These are phyloP conservation scores for Suillus ampliporus DNA, from an alignment of 768 basidiomycete genomes.

Conservation along the genomic window DNA sequence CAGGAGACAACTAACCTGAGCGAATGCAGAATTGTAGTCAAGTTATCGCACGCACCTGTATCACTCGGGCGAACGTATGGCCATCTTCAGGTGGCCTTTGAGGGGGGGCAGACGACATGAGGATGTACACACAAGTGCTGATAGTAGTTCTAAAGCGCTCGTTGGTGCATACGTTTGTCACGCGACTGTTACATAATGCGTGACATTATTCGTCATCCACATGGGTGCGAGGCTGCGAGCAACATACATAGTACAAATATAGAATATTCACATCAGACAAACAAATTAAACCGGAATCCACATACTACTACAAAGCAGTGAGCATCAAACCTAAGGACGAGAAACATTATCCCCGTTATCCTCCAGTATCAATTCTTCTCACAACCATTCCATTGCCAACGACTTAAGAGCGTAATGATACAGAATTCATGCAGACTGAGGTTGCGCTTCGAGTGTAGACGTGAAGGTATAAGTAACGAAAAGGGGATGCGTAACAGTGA, in stretches of 20 bases:
- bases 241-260: too few species aligned
- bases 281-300: background rate
- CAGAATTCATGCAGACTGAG: constrained; percentile 2
- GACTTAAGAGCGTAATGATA: constrained; percentile 3
- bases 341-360: background rate
- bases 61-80: constrained; percentile 3
- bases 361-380: background rate
- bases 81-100: constrained; percentile 6
- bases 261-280: too few species aligned
- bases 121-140: background rate
- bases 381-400: background rate
- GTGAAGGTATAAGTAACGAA: constrained; percentile 6
- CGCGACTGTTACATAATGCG: background rate
- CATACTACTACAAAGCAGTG: background rate
- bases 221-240: too few species aligned
- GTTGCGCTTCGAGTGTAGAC: constrained; percentile 1
- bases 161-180: background rate
- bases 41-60: background rate
- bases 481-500: background rate
- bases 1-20: background rate
- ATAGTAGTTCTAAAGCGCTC: background rate
- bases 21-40: background rate
- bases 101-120: background rate
- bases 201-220: too few species aligned
- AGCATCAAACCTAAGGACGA: background rate